Evolutionary conservation across 1,139 yeast species (phyloP).

Genomic region (Candida tropicalis): DNA sequence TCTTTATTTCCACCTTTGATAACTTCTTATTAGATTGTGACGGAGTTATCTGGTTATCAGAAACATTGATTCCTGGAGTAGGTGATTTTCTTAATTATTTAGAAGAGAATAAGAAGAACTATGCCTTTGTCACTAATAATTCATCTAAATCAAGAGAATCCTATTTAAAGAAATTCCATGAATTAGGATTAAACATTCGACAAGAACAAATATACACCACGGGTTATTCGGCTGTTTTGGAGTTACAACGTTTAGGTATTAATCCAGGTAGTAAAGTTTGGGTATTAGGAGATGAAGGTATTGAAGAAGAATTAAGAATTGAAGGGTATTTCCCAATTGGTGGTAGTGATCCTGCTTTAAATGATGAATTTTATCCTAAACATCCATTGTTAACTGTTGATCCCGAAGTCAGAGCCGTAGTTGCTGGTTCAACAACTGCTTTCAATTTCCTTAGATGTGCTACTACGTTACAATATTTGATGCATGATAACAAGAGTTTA

Average conservation of each 20-base stretch:
- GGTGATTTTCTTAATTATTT: slow-evolving; percentile 64
- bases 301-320: slow-evolving; percentile 68
- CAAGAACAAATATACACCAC: slow-evolving; percentile 40
- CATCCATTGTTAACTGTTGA: slow-evolving; percentile 40
- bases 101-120: slow-evolving; percentile 36
- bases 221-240: slow-evolving; percentile 38
- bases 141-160: slow-evolving; percentile 40
- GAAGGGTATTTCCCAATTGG: slow-evolving; percentile 75
- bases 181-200: slow-evolving; percentile 34
- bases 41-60: slow-evolving; percentile 91
- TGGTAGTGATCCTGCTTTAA: slow-evolving; percentile 57
- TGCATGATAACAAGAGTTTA: slow-evolving; percentile 32
- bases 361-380: slow-evolving; percentile 25
- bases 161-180: slow-evolving; percentile 35
- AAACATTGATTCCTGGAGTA: slow-evolving; percentile 69
- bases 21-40: slow-evolving; percentile 92
- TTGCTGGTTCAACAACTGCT: slow-evolving; percentile 43
- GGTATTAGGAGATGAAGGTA: slow-evolving; percentile 85
- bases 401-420: slow-evolving; percentile 42
- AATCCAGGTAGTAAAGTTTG: slow-evolving; percentile 59
- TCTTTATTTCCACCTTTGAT: slow-evolving; percentile 65
- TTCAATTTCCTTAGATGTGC: slow-evolving; percentile 43
- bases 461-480: slow-evolving; percentile 41
- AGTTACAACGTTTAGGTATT: slow-evolving; percentile 27
- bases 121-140: slow-evolving; percentile 44